Conservation (phyloP, 1,284 basidiomycete species). For the Cutaneotrichosporon cutaneum region DNA sequence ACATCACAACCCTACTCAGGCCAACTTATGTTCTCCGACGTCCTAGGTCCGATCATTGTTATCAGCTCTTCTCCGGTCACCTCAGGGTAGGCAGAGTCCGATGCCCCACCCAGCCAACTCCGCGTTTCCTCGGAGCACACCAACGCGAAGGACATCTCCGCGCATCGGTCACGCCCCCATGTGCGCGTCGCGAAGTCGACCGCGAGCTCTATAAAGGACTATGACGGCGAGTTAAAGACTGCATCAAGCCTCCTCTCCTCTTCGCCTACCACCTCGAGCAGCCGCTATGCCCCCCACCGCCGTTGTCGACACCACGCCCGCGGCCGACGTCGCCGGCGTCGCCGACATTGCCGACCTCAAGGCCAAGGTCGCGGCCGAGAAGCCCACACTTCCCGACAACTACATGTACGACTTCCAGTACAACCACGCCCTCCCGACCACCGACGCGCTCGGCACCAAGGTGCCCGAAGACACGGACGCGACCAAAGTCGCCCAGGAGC, state of each 20-base stretch:
- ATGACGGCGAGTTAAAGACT: background rate
- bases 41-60: background rate
- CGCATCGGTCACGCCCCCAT: background rate
- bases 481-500: background rate
- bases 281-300: slow-evolving; percentile 27
- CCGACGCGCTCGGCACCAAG: slow-evolving; percentile 19
- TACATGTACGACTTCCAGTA: slow-evolving; percentile 38
- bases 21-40: background rate
- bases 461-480: slow-evolving; percentile 23
- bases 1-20: too few species aligned
- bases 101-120: background rate
- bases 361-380: slow-evolving; percentile 11
- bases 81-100: background rate
- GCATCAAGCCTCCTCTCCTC: background rate
- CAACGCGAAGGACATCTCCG: background rate
- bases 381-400: slow-evolving; percentile 21
- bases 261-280: background rate
- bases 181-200: background rate
- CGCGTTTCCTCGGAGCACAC: background rate
- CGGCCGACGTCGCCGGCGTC: background rate
- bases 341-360: slow-evolving; percentile 20
- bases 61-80: background rate
- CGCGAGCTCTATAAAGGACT: background rate
- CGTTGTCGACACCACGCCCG: slow-evolving; percentile 12
- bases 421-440: slow-evolving; percentile 30